phyloP scores from a whole-genome alignment of 2,329 filamentous ascomycete genomes.

The Phyllosticta citriasiana region DNA sequence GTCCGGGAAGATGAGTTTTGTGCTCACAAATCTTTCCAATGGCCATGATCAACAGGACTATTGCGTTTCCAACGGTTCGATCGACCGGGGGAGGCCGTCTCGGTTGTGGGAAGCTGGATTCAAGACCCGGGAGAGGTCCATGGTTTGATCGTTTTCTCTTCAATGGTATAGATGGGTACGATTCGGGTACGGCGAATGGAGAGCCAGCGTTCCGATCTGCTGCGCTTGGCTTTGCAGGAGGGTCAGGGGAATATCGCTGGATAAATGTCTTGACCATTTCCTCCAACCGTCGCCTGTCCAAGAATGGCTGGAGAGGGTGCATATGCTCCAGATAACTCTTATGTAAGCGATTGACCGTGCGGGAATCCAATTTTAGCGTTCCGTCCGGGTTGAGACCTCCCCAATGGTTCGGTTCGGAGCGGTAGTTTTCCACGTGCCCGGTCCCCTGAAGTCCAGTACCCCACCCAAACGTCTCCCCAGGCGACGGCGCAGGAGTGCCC shows the following conservation, averaged over 20 bases:
- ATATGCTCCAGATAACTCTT: slow-evolving; percentile 50
- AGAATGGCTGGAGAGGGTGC: slow-evolving; percentile 54
- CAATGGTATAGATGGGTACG: slow-evolving; percentile 18
- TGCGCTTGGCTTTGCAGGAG: neutral
- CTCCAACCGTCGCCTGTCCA: slow-evolving; percentile 44
- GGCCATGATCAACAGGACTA: slow-evolving; percentile 74
- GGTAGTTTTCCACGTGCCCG: slow-evolving; percentile 20
- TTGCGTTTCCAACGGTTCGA: slow-evolving; percentile 48
- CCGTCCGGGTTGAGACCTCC: slow-evolving; percentile 45
- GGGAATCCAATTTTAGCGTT: slow-evolving; percentile 42
- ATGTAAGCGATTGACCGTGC: slow-evolving; percentile 41
- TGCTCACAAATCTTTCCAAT: slow-evolving; percentile 70
- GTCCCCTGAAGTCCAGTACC: slow-evolving; percentile 34
- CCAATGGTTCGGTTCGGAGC: slow-evolving; percentile 23
- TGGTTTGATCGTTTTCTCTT: slow-evolving; percentile 28
- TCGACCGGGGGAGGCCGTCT: slow-evolving; percentile 9
- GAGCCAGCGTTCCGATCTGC: slow-evolving; percentile 13
- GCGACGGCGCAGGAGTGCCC: slow-evolving; percentile 26
- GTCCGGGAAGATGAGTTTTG: slow-evolving; percentile 40
- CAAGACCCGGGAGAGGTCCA: slow-evolving; percentile 4
- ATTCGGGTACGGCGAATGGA: slow-evolving; percentile 17
- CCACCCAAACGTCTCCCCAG: slow-evolving; percentile 38
- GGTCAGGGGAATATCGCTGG: slow-evolving; percentile 22
- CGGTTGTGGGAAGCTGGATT: neutral
- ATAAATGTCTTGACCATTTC: slow-evolving; percentile 42